Evolutionary conservation across 768 basidiomycete species (phyloP), one percentile per base, ranked within the genome.

Genomic region (Mycena chlorophos): DNA sequence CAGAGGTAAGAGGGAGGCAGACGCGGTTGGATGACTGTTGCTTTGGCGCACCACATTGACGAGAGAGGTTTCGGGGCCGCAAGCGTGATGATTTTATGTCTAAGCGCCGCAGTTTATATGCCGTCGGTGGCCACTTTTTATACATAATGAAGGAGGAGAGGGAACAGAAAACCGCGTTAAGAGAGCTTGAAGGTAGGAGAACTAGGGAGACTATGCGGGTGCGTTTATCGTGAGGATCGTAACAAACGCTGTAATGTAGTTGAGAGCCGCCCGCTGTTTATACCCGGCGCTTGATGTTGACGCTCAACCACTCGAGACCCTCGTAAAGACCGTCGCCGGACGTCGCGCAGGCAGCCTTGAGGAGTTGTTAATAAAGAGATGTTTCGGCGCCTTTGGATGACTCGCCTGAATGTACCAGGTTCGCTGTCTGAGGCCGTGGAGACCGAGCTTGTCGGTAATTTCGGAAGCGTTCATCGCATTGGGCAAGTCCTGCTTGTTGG

Each of bases 401-500:
- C 85, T 63, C 55, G 89, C 91, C 85, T 94, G 91, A 65, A 98
- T 96, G 73, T 92, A 96, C 97, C 97, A 99, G 59, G 90, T 93
- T 77, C 97, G 82, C 80, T 98, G 91, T 71, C 94, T 88, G 66
- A 99, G 87, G 50, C 93, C 91, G 70, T 98, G 96, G 50, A 99
- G 89, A 59, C 97, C 96, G 66, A 99, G 93, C 75, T 98, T 98
- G 78, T 99, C 97, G 56, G 97, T 98, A 69, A 99, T 97, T 76
- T 99, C 97, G 61, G 95, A 91, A 38, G 96, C 96, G 70, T 94
- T 96, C 95, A 98, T 98, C 63, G 96, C 97, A 71, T 99, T 98
- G 63, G 97, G 97, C 69, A 99, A 78, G 86, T 99, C 97, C 78
- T 99, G 97, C 80, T 99, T 99, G 87, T 99, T 99, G 73, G 97